phyloP scores from a whole-genome alignment of 192 early-diverging fungal genomes.

The Backusella tarrabulga region DNA sequence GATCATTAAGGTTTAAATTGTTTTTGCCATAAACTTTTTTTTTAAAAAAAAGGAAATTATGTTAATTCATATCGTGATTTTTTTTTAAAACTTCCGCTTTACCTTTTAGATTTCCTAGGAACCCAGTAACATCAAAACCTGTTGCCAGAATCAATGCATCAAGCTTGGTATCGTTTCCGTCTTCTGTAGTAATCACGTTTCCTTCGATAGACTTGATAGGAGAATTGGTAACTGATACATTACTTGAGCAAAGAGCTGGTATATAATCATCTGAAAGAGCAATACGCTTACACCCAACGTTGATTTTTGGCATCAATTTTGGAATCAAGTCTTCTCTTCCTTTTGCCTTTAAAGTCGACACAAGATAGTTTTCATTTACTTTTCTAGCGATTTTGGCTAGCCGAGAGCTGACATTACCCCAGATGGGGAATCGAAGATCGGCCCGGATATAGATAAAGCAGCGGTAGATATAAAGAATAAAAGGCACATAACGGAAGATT shows the following conservation, averaged over 20 bases:
- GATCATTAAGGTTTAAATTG: neutral
- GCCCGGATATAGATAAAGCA: conserved; percentile 4
- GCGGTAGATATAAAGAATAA: conserved; percentile 15
- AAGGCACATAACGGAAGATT: conserved; percentile 41
- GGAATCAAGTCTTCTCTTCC: conserved; percentile 20
- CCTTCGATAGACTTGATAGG: conserved; percentile 28
- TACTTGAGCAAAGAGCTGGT: neutral
- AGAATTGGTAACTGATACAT: conserved; percentile 33
- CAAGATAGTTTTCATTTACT: conserved; percentile 29
- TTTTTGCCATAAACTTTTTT: conserved; percentile 22
- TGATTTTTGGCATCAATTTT: conserved; percentile 35
- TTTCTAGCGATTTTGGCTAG: conserved; percentile 25
- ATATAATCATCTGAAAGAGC: conserved; percentile 27
- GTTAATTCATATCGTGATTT: neutral
- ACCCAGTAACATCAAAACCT: conserved; percentile 41
- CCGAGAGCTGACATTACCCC: conserved; percentile 32
- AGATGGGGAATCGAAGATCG: conserved; percentile 26
- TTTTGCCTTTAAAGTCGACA: conserved; percentile 27
- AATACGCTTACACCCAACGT: conserved; percentile 40
- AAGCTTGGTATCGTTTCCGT: conserved; percentile 34
- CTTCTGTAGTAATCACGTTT: conserved; percentile 27
- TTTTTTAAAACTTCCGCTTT: no score
- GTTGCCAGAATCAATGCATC: conserved; percentile 44
- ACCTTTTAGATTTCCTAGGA: conserved; percentile 23
- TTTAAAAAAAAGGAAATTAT: no score